A percentile compares a stretch with the other conserved stretches of the same genome.
phyloP scores from a whole-genome alignment of 2,329 filamentous ascomycete species.

The Beauveria australis region DNA sequence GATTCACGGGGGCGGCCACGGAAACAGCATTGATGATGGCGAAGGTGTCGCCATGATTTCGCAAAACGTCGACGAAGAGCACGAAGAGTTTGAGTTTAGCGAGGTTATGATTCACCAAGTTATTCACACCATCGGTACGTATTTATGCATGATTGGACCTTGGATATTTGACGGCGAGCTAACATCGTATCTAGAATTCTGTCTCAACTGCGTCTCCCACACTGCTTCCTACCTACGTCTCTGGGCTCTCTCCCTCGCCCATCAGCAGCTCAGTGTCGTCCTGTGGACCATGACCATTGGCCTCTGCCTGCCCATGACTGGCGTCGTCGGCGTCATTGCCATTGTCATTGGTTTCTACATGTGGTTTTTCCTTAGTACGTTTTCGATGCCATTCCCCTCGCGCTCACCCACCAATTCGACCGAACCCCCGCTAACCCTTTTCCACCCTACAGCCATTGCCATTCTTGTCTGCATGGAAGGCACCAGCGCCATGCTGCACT shows the following conservation, averaged over 20 bases:
- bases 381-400: not conserved
- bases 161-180: conserved; percentile 15
- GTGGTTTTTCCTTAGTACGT: conserved; percentile 75
- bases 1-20: conserved; percentile 42
- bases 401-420: not conserved
- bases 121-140: conserved; percentile 93
- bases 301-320: conserved; percentile 60
- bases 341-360: conserved; percentile 75
- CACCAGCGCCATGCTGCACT: conserved; percentile 92
- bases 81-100: conserved; percentile 95
- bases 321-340: conserved; percentile 65
- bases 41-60: conserved; percentile 85
- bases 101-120: conserved; percentile 99
- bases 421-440: conserved; percentile 16
- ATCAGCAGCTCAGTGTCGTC: conserved; percentile 94
- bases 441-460: conserved; percentile 28
- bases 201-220: conserved; percentile 96
- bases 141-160: not conserved
- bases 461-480: conserved; percentile 92
- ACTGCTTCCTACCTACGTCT: conserved; percentile 97
- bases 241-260: conserved; percentile 92
- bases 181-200: conserved; percentile 64
- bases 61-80: conserved; percentile 74
- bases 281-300: conserved; percentile 94
- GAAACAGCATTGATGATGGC: conserved; percentile 54